These are phyloP conservation scores for Paecilomyces dactylethromorphus DNA, from an alignment of 2,329 filamentous ascomycete species.

Conservation along the genomic window DNA sequence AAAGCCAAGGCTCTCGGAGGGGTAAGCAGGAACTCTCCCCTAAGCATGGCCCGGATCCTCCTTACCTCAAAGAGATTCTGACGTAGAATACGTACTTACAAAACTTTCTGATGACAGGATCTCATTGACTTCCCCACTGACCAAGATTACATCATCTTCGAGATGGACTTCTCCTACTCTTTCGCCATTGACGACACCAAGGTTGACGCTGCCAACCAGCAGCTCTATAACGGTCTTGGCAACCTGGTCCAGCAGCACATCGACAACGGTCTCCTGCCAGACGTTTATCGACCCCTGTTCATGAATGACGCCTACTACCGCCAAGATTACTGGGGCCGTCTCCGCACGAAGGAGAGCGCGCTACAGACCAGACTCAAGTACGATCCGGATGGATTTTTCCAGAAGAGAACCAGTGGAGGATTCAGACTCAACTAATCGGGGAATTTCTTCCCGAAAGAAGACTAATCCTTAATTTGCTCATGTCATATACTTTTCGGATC, in stretches of 20 bases:
- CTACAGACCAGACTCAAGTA: constrained; percentile 27
- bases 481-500: no score
- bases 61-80: background rate
- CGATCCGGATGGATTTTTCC: constrained; percentile 36
- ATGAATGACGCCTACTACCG: constrained; percentile 41
- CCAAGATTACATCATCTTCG: constrained; percentile 39
- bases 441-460: no score
- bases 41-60: no score
- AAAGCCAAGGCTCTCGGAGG: constrained; percentile 29
- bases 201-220: constrained; percentile 34
- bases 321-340: constrained; percentile 39
- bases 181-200: constrained; percentile 24
- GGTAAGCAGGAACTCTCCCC: constrained; percentile 18
- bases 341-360: constrained; percentile 26
- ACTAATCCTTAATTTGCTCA: no score
- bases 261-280: constrained; percentile 26
- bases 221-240: constrained; percentile 31
- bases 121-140: constrained; percentile 35
- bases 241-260: constrained; percentile 28
- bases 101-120: constrained; percentile 16
- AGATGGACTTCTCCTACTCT: constrained; percentile 38
- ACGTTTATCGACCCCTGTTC: constrained; percentile 39
- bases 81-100: background rate
- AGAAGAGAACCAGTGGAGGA: constrained; percentile 33
- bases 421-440: constrained; percentile 21